Base-by-base conservation (phyloP, 2,329 filamentous ascomycete genomes). In the Hymenoscyphus scutula region DNA sequence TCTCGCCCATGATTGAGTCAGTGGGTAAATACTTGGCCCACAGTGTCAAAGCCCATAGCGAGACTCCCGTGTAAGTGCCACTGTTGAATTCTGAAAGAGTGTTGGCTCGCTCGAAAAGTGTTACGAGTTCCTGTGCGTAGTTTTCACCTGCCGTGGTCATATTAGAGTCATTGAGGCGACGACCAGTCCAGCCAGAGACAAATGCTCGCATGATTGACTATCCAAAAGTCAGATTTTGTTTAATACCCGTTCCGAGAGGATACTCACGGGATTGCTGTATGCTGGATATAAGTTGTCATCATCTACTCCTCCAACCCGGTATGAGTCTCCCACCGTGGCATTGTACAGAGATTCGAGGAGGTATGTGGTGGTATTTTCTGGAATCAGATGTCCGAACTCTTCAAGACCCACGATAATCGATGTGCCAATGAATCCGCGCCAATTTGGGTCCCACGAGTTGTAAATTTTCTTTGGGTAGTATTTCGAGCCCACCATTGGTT, bases 401-500 rank as follows among this genome's bases (percentile, higher is more conserved):
- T 88, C 85, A 25, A 86, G 76, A 29, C 81, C 81, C 48, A 87
- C 75, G 29, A 88, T 80, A 15, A 88, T 78, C 0, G 83, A 80
- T 0, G 83, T 86, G 13, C 84, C 83, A 37, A 88, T 78, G 62
- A 88, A 88, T 0, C 84, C 85, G 57, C 85, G 77, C 85, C 85
- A 88, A 64, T 88, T 88, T 1, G 84, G 84, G 66, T 88, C 85
- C 82, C 83, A 88, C 0, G 80, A 79, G 61, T 80, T 78, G 69
- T 87, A 85, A 37, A 84, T 83, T 3, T 72, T 69, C 0, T 78
- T 72, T 1, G 78, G 77, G 65, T 88, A 88, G 17, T 75, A 72
- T 1, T 74, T 59, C 2, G 77, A 80, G 19, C 84, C 84, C 4
- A 87, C 80, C 1, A 78, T 79, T 0, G 85, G 85, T 70, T 88